Evolutionary conservation across 2,329 filamentous ascomycete genomes (phyloP), one percentile per base, ranked within the genome.

Genomic region (Penicillium sp.): DNA sequence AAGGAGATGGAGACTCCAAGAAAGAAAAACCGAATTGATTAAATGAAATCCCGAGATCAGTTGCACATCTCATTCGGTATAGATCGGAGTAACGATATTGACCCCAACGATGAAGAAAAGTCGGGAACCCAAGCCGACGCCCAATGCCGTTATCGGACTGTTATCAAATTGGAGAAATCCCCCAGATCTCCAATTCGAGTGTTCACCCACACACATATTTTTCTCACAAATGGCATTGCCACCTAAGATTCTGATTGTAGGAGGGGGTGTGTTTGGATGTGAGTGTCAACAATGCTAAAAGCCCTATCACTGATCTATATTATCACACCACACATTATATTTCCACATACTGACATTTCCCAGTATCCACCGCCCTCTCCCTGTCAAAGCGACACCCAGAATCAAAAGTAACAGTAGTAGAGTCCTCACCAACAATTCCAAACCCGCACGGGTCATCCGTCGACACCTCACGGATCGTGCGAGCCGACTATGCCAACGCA

Each of bases 401-500:
- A 52, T 81, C 78, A 21, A 72, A 76, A 43, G 82, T 87, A 59
- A 86, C 82, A 7, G 70, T 87, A 34, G 71, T 87, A 53, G 85
- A 87, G 62, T 76, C 82, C 25, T 78, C 81, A 21, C 73, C 80
- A 2, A 72, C 67, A 36, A 84, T 86, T 55, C 84, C 84, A 23
- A 81, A 84, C 50, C 80, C 82, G 2, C 81, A 86, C 66, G 82
- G 81, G 53, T 82, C 82, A 11, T 84, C 81, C 60, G 81, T 86
- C 59, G 85, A 87, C 70, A 78, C 78, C 45, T 85, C 82, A 23
- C 83, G 85, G 55, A 87, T 87, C 62, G 79, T 87, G 49, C 81
- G 85, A 34, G 81, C 87, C 38, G 93, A 97, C 79, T 97, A 97
- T 70, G 87, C 90, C 5, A 87, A 93, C 69, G 78, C 84, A 0